Evolutionary conservation across 345 rosid species (phyloP).

Genomic region (Heritiera littoralis): DNA sequence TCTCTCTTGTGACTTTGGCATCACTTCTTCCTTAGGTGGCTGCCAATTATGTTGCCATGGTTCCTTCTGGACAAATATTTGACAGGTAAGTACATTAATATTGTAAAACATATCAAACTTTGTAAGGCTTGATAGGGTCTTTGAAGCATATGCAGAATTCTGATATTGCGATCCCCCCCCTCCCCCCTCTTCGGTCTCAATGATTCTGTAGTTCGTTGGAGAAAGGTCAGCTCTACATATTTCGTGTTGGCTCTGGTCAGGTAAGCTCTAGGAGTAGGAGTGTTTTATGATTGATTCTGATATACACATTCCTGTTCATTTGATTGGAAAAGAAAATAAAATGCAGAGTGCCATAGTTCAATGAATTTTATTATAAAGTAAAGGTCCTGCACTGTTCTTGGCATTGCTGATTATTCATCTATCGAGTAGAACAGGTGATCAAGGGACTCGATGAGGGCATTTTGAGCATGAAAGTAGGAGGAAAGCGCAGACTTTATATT

Average conservation of each 20-base stretch:
- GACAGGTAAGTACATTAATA: constrained; percentile 56
- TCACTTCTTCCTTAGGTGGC: constrained; percentile 58
- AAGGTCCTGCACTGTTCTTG: not conserved
- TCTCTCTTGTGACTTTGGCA: not conserved
- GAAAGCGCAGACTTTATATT: constrained; percentile 87
- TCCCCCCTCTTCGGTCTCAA: not conserved
- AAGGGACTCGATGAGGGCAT: constrained; percentile 97
- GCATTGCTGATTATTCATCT: constrained; percentile 8
- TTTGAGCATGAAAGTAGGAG: constrained; percentile 85
- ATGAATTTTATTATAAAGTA: not conserved
- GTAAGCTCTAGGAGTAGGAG: constrained; percentile 32
- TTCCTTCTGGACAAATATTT: constrained; percentile 91
- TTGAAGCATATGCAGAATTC: constrained; percentile 1
- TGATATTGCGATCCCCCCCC: not conserved
- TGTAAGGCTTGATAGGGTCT: not conserved
- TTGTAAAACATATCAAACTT: not conserved
- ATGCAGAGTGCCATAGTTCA: not conserved
- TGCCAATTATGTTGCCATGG: constrained; percentile 94
- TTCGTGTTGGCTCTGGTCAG: constrained; percentile 95
- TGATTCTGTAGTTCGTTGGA: constrained; percentile 74
- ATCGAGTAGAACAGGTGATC: constrained; percentile 64
- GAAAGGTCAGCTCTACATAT: constrained; percentile 75
- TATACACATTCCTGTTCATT: not conserved
- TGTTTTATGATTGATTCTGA: not conserved
- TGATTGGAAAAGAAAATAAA: no score